These are phyloP conservation scores for Termitomyces sp. DNA, from an alignment of 768 basidiomycete genomes.

Conservation along the genomic window DNA sequence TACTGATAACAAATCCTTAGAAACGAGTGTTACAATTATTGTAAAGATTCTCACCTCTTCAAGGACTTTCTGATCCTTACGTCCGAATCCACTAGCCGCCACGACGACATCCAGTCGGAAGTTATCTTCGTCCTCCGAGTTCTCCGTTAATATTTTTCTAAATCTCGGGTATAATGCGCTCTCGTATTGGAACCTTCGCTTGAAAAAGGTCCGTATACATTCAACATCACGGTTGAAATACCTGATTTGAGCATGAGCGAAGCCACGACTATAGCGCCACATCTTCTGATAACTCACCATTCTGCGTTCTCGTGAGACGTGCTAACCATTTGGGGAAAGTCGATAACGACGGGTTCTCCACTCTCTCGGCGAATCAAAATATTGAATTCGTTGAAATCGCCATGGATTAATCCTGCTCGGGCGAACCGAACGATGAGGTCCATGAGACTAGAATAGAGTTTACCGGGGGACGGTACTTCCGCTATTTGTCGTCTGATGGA, in stretches of 20 bases:
- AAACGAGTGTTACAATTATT: slow-evolving; percentile 14
- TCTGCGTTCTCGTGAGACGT: slow-evolving; percentile 96
- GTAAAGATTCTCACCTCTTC: slow-evolving; percentile 62
- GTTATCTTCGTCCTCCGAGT: slow-evolving; percentile 34
- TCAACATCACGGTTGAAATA: slow-evolving; percentile 99
- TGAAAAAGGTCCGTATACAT: slow-evolving; percentile 92
- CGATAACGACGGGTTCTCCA: slow-evolving; percentile 84
- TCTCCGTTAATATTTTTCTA: slow-evolving; percentile 46
- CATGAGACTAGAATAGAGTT: slow-evolving; percentile 89
- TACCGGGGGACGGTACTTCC: slow-evolving; percentile 78
- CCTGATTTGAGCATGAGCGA: slow-evolving; percentile 38
- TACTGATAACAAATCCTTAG: slow-evolving; percentile 39
- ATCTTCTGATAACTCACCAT: slow-evolving; percentile 48
- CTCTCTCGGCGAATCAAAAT: slow-evolving; percentile 80
- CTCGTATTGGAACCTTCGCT: slow-evolving; percentile 87
- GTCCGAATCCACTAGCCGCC: slow-evolving; percentile 89
- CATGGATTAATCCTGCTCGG: slow-evolving; percentile 92
- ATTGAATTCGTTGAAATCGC: slow-evolving; percentile 99
- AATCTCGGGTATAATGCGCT: slow-evolving; percentile 86
- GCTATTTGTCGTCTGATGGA: slow-evolving; percentile 74
- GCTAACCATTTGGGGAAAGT: slow-evolving; percentile 99
- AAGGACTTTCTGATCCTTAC: slow-evolving; percentile 73
- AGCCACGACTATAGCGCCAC: slow-evolving; percentile 7
- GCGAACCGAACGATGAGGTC: slow-evolving; percentile 94
- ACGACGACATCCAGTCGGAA: slow-evolving; percentile 88